Conservation (phyloP, 169 alveolate genomes). For the Hepatocystis sp. region DNA sequence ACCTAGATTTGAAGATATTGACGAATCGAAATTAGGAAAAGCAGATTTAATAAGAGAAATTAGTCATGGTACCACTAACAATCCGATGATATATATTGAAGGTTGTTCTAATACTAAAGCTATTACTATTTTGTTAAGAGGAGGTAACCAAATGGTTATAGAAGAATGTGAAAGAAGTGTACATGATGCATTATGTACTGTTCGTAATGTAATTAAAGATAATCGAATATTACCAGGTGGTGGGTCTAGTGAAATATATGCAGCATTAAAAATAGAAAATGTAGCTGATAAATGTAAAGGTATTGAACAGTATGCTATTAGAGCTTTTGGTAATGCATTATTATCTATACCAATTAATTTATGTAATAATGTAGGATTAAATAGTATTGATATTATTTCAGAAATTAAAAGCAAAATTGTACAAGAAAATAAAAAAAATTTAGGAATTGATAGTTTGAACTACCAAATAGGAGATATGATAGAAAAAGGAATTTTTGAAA, state of each 20-base stretch:
- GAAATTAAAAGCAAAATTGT: slow-evolving; percentile 92
- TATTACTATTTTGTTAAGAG: slow-evolving; percentile 96
- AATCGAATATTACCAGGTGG: slow-evolving; percentile 97
- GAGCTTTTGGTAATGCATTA: slow-evolving; percentile 98
- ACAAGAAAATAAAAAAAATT: slow-evolving; percentile 87
- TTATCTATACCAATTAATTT: slow-evolving; percentile 96
- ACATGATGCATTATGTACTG: slow-evolving; percentile 99
- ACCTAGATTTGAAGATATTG: slow-evolving; percentile 96
- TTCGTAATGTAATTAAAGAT: slow-evolving; percentile 92
- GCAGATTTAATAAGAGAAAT: slow-evolving; percentile 95
- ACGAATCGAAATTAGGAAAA: slow-evolving; percentile 95
- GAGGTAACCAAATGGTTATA: slow-evolving; percentile 97
- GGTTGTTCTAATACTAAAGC: slow-evolving; percentile 95
- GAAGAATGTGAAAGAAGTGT: slow-evolving; percentile 98
- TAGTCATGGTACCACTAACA: slow-evolving; percentile 96
- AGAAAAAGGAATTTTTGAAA: slow-evolving; percentile 94
- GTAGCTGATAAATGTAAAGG: slow-evolving; percentile 93
- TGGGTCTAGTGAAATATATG: slow-evolving; percentile 98
- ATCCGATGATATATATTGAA: slow-evolving; percentile 96
- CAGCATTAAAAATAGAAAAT: slow-evolving; percentile 93
- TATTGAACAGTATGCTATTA: slow-evolving; percentile 98
- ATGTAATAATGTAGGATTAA: slow-evolving; percentile 98
- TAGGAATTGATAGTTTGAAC: slow-evolving; percentile 95
- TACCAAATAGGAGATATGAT: slow-evolving; percentile 92
- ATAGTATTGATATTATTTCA: slow-evolving; percentile 94